These are phyloP conservation scores for Xylaria nigripes DNA, from an alignment of 495 filamentous ascomycete genomes.

Conservation along the genomic window DNA sequence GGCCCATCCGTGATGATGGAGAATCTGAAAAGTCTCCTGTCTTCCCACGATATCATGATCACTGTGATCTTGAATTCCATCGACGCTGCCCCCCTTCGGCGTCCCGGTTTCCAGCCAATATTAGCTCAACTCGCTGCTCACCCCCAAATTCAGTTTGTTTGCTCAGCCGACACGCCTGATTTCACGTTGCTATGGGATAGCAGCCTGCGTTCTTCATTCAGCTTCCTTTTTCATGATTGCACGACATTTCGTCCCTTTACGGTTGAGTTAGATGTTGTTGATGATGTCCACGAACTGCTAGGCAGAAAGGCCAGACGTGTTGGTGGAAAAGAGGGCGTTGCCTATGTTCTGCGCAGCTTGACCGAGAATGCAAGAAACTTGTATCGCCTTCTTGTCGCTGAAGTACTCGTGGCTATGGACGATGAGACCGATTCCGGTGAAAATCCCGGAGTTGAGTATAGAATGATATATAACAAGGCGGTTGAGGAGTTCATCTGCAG, in stretches of 20 bases:
- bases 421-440: slow-evolving; percentile 40
- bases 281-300: slow-evolving; percentile 77
- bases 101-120: slow-evolving; percentile 57
- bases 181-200: slow-evolving; percentile 88
- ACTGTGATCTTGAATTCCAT: slow-evolving; percentile 79
- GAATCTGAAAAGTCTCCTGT: slow-evolving; percentile 51
- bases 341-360: slow-evolving; percentile 79
- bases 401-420: slow-evolving; percentile 67
- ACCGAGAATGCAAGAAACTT: slow-evolving; percentile 86
- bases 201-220: slow-evolving; percentile 64
- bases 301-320: slow-evolving; percentile 74
- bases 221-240: slow-evolving; percentile 86
- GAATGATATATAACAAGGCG: slow-evolving; percentile 85
- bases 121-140: slow-evolving; percentile 70
- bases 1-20: slow-evolving; percentile 32
- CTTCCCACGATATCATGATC: slow-evolving; percentile 34
- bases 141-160: slow-evolving; percentile 63
- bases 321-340: slow-evolving; percentile 86
- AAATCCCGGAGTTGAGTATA: slow-evolving; percentile 73
- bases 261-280: slow-evolving; percentile 69
- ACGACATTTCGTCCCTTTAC: slow-evolving; percentile 77
- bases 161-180: slow-evolving; percentile 77
- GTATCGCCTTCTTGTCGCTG: slow-evolving; percentile 74
- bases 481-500: slow-evolving; percentile 95
- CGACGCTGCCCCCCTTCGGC: slow-evolving; percentile 69